Conservation (phyloP, 805 yeast species). For the Candida nonsorbophila region DNA sequence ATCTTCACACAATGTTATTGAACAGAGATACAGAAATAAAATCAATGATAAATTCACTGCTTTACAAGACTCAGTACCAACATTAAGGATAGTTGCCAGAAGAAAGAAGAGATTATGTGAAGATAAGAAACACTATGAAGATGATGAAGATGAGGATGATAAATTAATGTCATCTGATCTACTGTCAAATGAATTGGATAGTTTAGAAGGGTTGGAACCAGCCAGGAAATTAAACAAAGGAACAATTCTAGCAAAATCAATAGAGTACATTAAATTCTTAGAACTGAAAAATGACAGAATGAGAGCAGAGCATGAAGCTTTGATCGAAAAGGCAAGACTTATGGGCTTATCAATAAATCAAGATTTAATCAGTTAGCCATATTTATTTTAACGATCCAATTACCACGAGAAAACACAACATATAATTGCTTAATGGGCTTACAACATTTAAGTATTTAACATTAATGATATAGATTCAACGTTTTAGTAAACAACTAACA, state of each 20-base stretch:
- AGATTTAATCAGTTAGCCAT: background rate
- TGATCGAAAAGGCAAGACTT: slow-evolving; percentile 32
- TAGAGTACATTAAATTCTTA: slow-evolving; percentile 72
- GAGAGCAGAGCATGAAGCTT: slow-evolving; percentile 46
- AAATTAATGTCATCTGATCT: slow-evolving; percentile 4
- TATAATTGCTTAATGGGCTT: too few relatives aligned
- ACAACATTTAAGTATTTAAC: too few relatives aligned
- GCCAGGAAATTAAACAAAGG: slow-evolving; percentile 76
- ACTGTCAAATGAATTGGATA: slow-evolving; percentile 15
- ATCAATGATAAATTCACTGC: slow-evolving; percentile 37
- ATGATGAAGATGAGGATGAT: slow-evolving; percentile 9
- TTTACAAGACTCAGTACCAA: slow-evolving; percentile 34
- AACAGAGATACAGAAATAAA: slow-evolving; percentile 39
- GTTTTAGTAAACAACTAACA: too few relatives aligned
- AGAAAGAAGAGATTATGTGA: slow-evolving; percentile 12
- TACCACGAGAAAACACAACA: too few relatives aligned
- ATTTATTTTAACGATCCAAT: too few relatives aligned
- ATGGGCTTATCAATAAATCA: slow-evolving; percentile 20
- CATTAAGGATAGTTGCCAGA: slow-evolving; percentile 26
- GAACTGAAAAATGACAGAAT: slow-evolving; percentile 54
- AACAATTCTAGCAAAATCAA: slow-evolving; percentile 68
- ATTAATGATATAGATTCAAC: too few relatives aligned
- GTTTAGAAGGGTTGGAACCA: slow-evolving; percentile 70
- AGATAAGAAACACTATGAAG: slow-evolving; percentile 10
- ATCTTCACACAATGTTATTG: slow-evolving; percentile 37